These are phyloP conservation scores for Daedaleopsis sinensis DNA, from an alignment of 768 basidiomycete species.

Conservation along the genomic window DNA sequence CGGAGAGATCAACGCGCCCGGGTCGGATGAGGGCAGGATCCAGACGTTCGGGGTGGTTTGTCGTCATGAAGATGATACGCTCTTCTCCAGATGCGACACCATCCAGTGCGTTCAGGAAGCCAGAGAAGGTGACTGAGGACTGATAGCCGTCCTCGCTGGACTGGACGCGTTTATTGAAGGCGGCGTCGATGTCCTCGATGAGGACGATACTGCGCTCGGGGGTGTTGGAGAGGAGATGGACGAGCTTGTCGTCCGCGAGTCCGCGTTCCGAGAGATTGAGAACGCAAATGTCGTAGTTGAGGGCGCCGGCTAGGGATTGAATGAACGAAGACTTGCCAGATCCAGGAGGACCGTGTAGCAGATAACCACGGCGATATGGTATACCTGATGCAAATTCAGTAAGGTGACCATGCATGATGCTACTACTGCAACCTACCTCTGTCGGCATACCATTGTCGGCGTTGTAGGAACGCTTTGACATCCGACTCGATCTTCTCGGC, in stretches of 20 bases:
- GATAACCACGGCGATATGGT: constrained; percentile 94
- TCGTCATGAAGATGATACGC: constrained; percentile 98
- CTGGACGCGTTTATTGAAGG: constrained; percentile 91
- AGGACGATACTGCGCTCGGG: constrained; percentile 94
- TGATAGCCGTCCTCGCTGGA: constrained; percentile 94
- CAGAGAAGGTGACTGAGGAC: constrained; percentile 96
- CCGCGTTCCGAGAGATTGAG: constrained; percentile 96
- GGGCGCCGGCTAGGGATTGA: constrained; percentile 90
- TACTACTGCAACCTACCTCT: constrained; percentile 60
- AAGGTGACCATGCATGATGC: background rate
- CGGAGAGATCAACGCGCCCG: constrained; percentile 88
- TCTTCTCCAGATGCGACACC: constrained; percentile 98
- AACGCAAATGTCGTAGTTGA: constrained; percentile 95
- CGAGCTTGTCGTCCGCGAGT: constrained; percentile 94
- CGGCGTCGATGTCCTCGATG: constrained; percentile 97
- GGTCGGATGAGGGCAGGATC: constrained; percentile 96
- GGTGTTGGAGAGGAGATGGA: constrained; percentile 88
- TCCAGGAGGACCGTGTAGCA: constrained; percentile 94
- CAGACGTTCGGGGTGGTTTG: constrained; percentile 89
- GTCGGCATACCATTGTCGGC: constrained; percentile 95
- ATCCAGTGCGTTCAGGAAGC: constrained; percentile 94
- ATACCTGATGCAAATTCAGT: constrained; percentile 63
- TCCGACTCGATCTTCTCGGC: constrained; percentile 84
- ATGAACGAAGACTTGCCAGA: constrained; percentile 99
- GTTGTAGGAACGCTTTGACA: constrained; percentile 75